Conservation (phyloP, 2,329 filamentous ascomycete genomes). For the Fusarium circinatum region DNA sequence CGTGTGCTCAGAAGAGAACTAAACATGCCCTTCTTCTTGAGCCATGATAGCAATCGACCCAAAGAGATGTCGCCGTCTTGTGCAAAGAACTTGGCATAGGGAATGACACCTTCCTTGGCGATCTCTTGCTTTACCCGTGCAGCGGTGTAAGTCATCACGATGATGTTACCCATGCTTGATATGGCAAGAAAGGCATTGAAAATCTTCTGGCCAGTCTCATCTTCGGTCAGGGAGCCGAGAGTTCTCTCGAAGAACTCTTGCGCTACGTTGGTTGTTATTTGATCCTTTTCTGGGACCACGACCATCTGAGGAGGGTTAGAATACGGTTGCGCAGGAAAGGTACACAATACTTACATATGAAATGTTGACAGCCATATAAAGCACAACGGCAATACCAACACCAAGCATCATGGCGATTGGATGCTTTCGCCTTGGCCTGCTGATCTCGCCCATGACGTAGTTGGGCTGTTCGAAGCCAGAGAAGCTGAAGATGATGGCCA, state of each 20-base stretch:
- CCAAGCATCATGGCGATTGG: slow-evolving; percentile 46
- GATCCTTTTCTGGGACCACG: slow-evolving; percentile 29
- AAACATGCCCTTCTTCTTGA: slow-evolving; percentile 47
- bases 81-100: slow-evolving; percentile 61
- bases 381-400: slow-evolving; percentile 44
- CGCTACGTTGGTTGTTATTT: slow-evolving; percentile 39
- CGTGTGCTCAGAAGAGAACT: slow-evolving; percentile 39
- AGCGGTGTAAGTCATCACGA: slow-evolving; percentile 66
- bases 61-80: slow-evolving; percentile 50
- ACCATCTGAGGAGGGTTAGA: slow-evolving; percentile 50
- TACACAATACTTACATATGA: slow-evolving; percentile 46
- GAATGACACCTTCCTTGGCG: slow-evolving; percentile 66
- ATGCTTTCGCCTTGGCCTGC: slow-evolving; percentile 46
- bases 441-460: slow-evolving; percentile 50
- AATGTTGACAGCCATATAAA: slow-evolving; percentile 53
- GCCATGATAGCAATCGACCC: slow-evolving; percentile 47
- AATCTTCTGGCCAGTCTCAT: slow-evolving; percentile 47
- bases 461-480: slow-evolving; percentile 54
- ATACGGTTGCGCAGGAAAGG: accelerated
- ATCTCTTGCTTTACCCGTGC: slow-evolving; percentile 69
- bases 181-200: slow-evolving; percentile 63
- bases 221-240: slow-evolving; percentile 44
- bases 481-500: slow-evolving; percentile 55
- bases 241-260: slow-evolving; percentile 50
- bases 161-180: slow-evolving; percentile 65